A percentile compares a stretch with the other conserved stretches of the same genome.
phyloP scores from a whole-genome alignment of 1,139 yeast genomes.

The Taphrina sp. region DNA sequence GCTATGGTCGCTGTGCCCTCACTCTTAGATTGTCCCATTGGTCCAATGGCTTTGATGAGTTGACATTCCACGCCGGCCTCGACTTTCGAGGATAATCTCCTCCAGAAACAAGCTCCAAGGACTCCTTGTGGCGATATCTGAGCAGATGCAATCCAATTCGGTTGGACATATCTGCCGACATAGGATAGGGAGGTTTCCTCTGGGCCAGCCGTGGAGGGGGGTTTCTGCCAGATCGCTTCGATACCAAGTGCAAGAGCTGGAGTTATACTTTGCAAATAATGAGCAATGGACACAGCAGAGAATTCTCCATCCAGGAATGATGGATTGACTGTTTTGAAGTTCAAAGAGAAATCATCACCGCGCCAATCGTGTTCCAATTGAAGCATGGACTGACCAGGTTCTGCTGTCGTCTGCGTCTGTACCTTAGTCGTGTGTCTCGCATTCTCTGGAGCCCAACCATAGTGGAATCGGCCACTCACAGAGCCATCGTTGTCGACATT shows the following conservation, averaged over 20 bases:
- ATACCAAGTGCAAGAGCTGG: conserved; percentile 83
- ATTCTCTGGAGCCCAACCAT: conserved; percentile 66
- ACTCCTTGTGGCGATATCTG: conserved; percentile 48
- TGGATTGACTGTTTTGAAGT: conserved; percentile 90
- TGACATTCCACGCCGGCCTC: conserved; percentile 97
- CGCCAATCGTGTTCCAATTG: conserved; percentile 96
- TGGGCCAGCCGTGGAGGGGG: conserved; percentile 65
- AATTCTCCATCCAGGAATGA: conserved; percentile 63
- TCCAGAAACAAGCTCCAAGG: conserved; percentile 90
- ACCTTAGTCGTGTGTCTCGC: conserved; percentile 75
- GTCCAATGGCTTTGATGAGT: conserved; percentile 64
- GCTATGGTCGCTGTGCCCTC: conserved; percentile 94
- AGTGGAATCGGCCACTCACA: conserved; percentile 84
- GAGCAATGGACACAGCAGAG: conserved; percentile 89
- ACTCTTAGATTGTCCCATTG: conserved; percentile 80
- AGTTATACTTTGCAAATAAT: conserved; percentile 84
- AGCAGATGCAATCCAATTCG: conserved; percentile 90
- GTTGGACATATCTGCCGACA: conserved; percentile 83
- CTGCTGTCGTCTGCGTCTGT: conserved; percentile 68
- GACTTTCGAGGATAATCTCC: conserved; percentile 84
- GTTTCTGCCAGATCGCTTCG: conserved; percentile 84
- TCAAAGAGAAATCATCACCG: conserved; percentile 82
- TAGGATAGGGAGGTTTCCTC: conserved; percentile 92
- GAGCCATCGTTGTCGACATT: conserved; percentile 55
- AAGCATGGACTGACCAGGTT: conserved; percentile 84